Evolutionary conservation across 257 asterid species (phyloP).

Genomic region (Lavandula angustifolia): DNA sequence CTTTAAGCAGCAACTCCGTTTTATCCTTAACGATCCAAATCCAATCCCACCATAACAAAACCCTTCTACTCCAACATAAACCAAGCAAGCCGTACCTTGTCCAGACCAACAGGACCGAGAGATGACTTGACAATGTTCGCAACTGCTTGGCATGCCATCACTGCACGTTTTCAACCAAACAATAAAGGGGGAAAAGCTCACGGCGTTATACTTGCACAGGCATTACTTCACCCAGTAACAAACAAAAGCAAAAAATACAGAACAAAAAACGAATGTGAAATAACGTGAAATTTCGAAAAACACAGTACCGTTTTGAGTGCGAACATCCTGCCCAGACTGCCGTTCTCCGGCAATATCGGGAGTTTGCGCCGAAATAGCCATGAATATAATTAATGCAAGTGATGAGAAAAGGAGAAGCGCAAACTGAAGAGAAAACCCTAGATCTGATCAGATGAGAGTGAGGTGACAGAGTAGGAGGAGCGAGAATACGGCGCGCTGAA

Average conservation of each 20-base stretch:
- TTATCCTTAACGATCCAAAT: slow-evolving; percentile 14
- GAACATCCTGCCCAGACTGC: slow-evolving; percentile 95
- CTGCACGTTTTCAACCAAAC: slow-evolving; percentile 44
- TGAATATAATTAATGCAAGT: slow-evolving; percentile 15
- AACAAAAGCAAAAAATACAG: slow-evolving; percentile 2
- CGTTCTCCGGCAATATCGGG: slow-evolving; percentile 89
- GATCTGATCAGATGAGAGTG: slow-evolving; percentile 36
- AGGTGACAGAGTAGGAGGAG: slow-evolving; percentile 19
- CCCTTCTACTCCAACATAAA: background rate
- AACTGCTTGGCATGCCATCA: slow-evolving; percentile 84
- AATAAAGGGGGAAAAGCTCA: too few relatives aligned
- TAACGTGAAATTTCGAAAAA: background rate
- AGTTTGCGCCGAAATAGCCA: slow-evolving; percentile 57
- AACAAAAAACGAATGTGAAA: slow-evolving; percentile 18
- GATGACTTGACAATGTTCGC: slow-evolving; percentile 94
- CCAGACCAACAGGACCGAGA: slow-evolving; percentile 97
- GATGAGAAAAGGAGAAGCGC: slow-evolving; percentile 16
- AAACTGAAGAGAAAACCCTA: slow-evolving; percentile 34
- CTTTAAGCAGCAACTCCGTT: slow-evolving; percentile 18
- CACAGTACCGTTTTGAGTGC: slow-evolving; percentile 72
- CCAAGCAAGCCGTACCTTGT: slow-evolving; percentile 57
- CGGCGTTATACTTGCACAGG: background rate
- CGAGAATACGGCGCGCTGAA: slow-evolving; percentile 20
- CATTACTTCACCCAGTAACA: background rate
- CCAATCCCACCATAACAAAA: slow-evolving; percentile 12